Evolutionary conservation across 805 yeast genomes (phyloP), one percentile per base, ranked within the genome.

Genomic region (Blastobotrys terrestris): DNA sequence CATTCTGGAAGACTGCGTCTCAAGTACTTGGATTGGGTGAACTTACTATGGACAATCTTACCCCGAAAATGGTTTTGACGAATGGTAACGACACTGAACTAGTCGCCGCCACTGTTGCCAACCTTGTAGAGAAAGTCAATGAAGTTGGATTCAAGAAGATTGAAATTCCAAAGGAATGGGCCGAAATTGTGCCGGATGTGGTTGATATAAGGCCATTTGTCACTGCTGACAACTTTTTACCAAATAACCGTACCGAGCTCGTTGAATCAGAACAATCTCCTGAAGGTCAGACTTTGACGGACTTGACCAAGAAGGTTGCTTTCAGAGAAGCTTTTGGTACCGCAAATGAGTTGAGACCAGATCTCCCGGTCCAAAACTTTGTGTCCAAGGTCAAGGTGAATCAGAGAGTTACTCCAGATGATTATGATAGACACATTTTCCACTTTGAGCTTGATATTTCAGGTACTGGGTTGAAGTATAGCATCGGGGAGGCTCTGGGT

Each of bases 401-500:
- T 76, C 85, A 83, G 73, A 81, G 98, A 63, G 85, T 92, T 57
- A 92, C 98, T 16, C 97, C 98, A 3, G 65, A 63, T 39, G 91
- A 87, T 63, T 92, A 92, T 71, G 88, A 87, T 57, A 87, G 98
- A 74, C 87, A 92, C 72, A 91, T 92, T 63, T 92, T 92, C 88
- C 96, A 92, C 67, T 85, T 92, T 61, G 98, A 92, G 72, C 89
- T 92, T 60, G 98, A 92, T 67, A 80, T 84, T 65, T 71, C 90
- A 46, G 95, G 95, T 50, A 90, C 97, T 39, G 97, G 95, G 21
- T 76, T 92, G 66, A 87, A 81, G 48, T 92, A 92, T 67, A 94
- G 84, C 58, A 89, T 92, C 65, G 98, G 98, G 67, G 98, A 92
- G 76, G 97, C 98, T 18, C 79, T 92, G 55, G 98, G 98, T 64